Conservation (phyloP, 495 filamentous ascomycete genomes). For the Neurospora sp. region DNA sequence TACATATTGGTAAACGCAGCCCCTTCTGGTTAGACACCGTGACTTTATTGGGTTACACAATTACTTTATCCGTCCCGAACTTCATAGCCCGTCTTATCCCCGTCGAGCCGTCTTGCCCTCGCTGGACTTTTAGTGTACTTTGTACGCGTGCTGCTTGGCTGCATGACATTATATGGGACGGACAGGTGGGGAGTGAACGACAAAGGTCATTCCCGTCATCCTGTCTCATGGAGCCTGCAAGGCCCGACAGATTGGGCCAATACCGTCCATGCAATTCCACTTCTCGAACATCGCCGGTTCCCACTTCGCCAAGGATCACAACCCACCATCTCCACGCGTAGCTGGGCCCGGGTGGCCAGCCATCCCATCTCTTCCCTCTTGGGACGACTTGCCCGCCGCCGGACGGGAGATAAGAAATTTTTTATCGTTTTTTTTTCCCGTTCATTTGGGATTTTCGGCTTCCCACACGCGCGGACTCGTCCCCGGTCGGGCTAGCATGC, state of each 20-base stretch:
- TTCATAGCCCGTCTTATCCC: not conserved
- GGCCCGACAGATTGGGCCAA: not conserved
- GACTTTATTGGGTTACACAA: too few relatives aligned
- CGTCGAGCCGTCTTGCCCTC: not conserved
- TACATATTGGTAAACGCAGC: too few relatives aligned
- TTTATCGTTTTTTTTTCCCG: constrained; percentile 5
- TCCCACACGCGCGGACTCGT: not conserved
- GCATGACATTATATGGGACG: not conserved
- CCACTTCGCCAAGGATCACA: not conserved
- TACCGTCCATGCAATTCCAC: not conserved
- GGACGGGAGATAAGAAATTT: constrained; percentile 20
- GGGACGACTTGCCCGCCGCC: not conserved
- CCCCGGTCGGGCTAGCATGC: not conserved
- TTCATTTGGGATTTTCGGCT: constrained; percentile 4
- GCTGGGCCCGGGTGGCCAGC: not conserved
- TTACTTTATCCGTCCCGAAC: too few relatives aligned
- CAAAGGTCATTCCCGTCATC: not conserved
- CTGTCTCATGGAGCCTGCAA: not conserved
- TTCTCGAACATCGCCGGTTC: not conserved
- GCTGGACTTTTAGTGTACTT: not conserved
- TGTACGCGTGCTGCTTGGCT: not conserved
- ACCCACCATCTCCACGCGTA: not conserved
- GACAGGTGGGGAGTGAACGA: not conserved
- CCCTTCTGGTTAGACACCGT: too few relatives aligned
- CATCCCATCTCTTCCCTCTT: not conserved